Base-by-base conservation (phyloP, 2,329 filamentous ascomycete species). In the Fusarium coffeatum region DNA sequence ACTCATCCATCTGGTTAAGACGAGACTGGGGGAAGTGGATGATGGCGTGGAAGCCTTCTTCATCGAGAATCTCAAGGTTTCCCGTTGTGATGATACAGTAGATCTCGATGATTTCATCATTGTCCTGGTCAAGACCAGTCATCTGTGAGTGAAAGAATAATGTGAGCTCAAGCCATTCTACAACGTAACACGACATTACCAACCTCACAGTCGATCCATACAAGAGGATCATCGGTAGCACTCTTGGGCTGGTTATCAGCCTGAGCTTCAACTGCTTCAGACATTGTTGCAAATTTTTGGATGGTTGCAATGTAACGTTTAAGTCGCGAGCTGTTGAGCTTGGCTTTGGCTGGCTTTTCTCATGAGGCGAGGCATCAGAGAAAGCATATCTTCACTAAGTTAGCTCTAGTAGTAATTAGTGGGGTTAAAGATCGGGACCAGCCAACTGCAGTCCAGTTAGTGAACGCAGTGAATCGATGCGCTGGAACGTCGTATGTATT, bases 81-180 rank as follows among this genome's bases (percentile, higher is more conserved):
- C 89, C 87, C 72, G 94, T 92, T 10, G 96, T 99, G 78, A 99
- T 88, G 80, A 97, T 91, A 82, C 94, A 98, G 80, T 92, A 95
- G 60, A 98, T 92, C 75, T 97, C 94, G 76, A 98, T 89, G 76
- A 98, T 96, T 59, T 90, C 90, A 77, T 98, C 95, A 32, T 84
- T 89, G 63, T 92, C 88, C 3, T 90, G 86, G 79, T 97, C 86
- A n/a, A 83, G 76, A 13, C 81, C 81, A n/a, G 81, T 98, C 96
- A 99, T 99, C 93, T 97, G 72, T 47, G 46, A 13, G 45, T n/a
- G 9, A n/a, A 9, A n/a, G 9, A n/a, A 9, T 18, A 20, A 63
- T 55, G 50, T 72, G 57, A 66, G 59, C 62, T 68, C 42, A 42
- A 60, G 48, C 47, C 51, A 27, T 55, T 55, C 28, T 66, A 42